These are phyloP conservation scores for Suillus subaureus DNA, from an alignment of 768 basidiomycete species.

Conservation along the genomic window DNA sequence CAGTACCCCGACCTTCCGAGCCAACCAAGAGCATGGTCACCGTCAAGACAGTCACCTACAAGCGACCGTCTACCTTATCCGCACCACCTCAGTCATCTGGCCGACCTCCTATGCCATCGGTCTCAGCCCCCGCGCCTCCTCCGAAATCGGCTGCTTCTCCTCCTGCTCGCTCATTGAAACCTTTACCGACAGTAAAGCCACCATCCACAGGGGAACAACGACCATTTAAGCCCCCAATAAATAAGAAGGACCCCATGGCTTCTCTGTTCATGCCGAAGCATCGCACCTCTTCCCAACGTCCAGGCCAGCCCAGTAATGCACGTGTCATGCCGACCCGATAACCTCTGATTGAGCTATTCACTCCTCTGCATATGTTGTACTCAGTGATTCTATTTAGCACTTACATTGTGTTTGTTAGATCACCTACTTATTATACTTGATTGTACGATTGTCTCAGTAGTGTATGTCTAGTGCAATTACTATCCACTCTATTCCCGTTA, in stretches of 20 bases:
- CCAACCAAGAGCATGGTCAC: conserved; percentile 44
- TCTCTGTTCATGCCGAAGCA: conserved; percentile 76
- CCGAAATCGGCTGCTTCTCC: conserved; percentile 33
- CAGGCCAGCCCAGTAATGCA: conserved; percentile 33
- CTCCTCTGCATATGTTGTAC: not conserved
- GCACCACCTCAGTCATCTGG: conserved; percentile 17
- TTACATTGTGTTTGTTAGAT: not conserved
- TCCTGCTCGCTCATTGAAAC: conserved; percentile 15
- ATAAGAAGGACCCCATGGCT: conserved; percentile 67
- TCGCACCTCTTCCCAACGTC: conserved; percentile 59
- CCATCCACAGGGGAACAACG: conserved; percentile 30
- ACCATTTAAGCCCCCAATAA: conserved; percentile 39
- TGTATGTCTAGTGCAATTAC: not conserved
- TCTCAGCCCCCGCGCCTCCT: conserved; percentile 7
- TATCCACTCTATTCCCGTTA: not conserved
- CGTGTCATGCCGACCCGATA: conserved; percentile 26
- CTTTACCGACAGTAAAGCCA: conserved; percentile 14
- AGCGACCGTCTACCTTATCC: conserved; percentile 30
- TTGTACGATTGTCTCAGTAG: not conserved
- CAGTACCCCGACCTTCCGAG: conserved; percentile 34
- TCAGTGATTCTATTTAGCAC: not conserved
- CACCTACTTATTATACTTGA: not conserved
- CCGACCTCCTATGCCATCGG: not conserved
- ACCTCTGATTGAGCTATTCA: not conserved
- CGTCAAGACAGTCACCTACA: conserved; percentile 51